Conservation (phyloP, 306 rosid genomes). For the Trifolium fragiferum region DNA sequence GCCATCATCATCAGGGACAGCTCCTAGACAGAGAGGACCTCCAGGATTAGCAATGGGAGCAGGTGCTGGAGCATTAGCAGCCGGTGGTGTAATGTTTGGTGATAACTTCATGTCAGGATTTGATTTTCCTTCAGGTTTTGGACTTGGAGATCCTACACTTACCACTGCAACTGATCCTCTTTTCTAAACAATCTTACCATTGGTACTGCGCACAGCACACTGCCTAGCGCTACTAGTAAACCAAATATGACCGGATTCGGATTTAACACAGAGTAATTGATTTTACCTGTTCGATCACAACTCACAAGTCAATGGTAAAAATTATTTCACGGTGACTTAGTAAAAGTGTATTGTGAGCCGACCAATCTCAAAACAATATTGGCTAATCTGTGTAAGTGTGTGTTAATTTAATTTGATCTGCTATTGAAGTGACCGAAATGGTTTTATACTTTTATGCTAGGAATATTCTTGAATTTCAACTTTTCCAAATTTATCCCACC, state of each 20-base stretch:
- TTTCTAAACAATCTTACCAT: conserved; percentile 42
- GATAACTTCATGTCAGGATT: conserved; percentile 77
- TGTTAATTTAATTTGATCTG: neutral
- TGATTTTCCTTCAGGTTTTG: conserved; percentile 53
- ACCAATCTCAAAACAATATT: too few species aligned
- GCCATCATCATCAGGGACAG: conserved; percentile 54
- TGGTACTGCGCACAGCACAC: neutral
- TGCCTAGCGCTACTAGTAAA: neutral
- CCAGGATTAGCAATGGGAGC: conserved; percentile 66
- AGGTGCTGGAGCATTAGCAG: conserved; percentile 77
- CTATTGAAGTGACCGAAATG: too few species aligned
- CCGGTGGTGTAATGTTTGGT: conserved; percentile 84
- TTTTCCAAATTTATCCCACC: too few species aligned
- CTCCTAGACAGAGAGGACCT: conserved; percentile 52
- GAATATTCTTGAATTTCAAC: too few species aligned
- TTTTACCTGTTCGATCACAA: neutral
- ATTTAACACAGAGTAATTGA: neutral
- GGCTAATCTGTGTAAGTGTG: neutral
- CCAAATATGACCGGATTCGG: neutral
- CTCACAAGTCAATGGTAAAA: neutral
- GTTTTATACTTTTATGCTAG: too few species aligned
- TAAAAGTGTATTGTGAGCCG: neutral
- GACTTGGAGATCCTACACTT: conserved; percentile 55
- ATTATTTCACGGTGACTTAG: neutral
- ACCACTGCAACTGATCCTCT: conserved; percentile 65